phyloP scores from a whole-genome alignment of 2,329 filamentous ascomycete genomes.

The Fusarium fracticaudum region DNA sequence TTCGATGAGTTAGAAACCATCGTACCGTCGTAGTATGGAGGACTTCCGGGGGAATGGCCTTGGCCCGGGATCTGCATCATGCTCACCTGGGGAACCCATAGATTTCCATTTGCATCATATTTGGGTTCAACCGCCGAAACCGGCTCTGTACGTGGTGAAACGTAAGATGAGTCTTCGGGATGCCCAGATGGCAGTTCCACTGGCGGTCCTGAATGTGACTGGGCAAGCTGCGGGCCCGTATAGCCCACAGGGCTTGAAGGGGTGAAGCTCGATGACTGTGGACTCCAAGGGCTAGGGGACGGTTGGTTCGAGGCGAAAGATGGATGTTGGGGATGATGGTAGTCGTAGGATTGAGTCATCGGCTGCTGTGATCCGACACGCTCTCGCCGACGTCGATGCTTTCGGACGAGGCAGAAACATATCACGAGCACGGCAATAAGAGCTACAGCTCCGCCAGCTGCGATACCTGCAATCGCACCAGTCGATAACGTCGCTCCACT shows the following conservation, averaged over 20 bases:
- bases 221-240: slow-evolving; percentile 29
- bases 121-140: slow-evolving; percentile 37
- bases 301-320: slow-evolving; percentile 33
- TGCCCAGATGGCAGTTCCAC: slow-evolving; percentile 41
- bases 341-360: slow-evolving; percentile 39
- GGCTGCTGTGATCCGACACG: slow-evolving; percentile 36
- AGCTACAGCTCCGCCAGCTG: slow-evolving; percentile 49
- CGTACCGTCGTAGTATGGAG: slow-evolving; percentile 30
- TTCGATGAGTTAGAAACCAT: slow-evolving; percentile 29
- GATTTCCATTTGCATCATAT: slow-evolving; percentile 45
- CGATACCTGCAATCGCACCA: slow-evolving; percentile 57
- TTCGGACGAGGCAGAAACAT: slow-evolving; percentile 47
- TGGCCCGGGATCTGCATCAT: slow-evolving; percentile 42
- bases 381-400: slow-evolving; percentile 21
- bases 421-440: slow-evolving; percentile 43
- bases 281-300: slow-evolving; percentile 41
- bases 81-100: slow-evolving; percentile 49
- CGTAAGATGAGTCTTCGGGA: slow-evolving; percentile 11
- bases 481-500: slow-evolving; percentile 41
- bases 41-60: slow-evolving; percentile 30
- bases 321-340: slow-evolving; percentile 37
- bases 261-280: slow-evolving; percentile 36
- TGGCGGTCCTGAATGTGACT: slow-evolving; percentile 39
- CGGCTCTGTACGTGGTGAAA: slow-evolving; percentile 29
- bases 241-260: slow-evolving; percentile 32